phyloP scores from a whole-genome alignment of 2,329 filamentous ascomycete genomes.

The Cryphonectria naterciae region DNA sequence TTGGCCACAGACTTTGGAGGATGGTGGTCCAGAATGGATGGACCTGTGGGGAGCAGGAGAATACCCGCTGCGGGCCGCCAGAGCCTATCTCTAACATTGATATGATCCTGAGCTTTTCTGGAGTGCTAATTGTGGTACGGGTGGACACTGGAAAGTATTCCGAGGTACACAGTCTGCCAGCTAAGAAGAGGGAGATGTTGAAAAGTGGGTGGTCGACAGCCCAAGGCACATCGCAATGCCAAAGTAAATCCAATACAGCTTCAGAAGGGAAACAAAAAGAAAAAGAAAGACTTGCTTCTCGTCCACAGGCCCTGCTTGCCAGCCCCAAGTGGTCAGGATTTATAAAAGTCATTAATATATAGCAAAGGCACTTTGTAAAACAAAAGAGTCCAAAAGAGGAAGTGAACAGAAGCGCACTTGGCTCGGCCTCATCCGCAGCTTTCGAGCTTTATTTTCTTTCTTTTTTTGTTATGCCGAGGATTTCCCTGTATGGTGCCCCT shows the following conservation, averaged over 20 bases:
- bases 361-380: not conserved
- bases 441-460: not conserved
- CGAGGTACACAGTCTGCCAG: not conserved
- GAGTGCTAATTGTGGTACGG: not conserved
- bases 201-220: slow-evolving; percentile 6
- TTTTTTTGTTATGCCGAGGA: too few species aligned
- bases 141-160: slow-evolving; percentile 5
- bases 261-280: too few species aligned
- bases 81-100: slow-evolving; percentile 23
- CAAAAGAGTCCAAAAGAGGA: not conserved
- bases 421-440: not conserved
- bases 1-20: slow-evolving; percentile 51
- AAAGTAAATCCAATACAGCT: not conserved
- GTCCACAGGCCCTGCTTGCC: not conserved
- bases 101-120: slow-evolving; percentile 21
- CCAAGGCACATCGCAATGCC: not conserved
- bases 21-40: slow-evolving; percentile 43
- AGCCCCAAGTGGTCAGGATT: not conserved
- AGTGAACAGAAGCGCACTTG: slow-evolving; percentile 8
- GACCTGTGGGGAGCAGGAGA: slow-evolving; percentile 34
- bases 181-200: not conserved
- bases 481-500: too few species aligned
- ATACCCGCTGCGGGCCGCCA: slow-evolving; percentile 28
- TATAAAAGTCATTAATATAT: not conserved
- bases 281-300: not conserved